Percentiles rank a stretch among this genome's conserved stretches.
These are phyloP conservation scores for Athelia sp. DNA, from an alignment of 1,284 basidiomycete genomes.

Conservation along the genomic window DNA sequence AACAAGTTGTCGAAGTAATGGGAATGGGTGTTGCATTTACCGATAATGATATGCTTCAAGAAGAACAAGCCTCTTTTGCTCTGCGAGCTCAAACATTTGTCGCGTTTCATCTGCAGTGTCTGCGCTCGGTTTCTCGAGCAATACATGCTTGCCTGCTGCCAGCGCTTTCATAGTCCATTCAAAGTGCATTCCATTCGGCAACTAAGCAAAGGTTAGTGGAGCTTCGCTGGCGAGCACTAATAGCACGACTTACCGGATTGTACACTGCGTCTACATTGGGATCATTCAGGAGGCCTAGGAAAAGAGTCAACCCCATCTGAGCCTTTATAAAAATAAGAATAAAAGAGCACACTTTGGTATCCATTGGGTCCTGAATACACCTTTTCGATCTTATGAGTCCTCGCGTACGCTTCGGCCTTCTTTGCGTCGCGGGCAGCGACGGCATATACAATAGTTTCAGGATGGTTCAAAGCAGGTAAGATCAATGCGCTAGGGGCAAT, in stretches of 20 bases:
- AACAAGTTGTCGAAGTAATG: not conserved
- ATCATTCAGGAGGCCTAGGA: slow-evolving; percentile 53
- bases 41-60: slow-evolving; percentile 64
- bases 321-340: not conserved
- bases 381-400: slow-evolving; percentile 50
- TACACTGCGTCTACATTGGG: slow-evolving; percentile 59
- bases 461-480: slow-evolving; percentile 47
- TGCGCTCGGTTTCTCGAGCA: slow-evolving; percentile 66
- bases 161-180: slow-evolving; percentile 78
- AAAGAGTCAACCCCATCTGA: not conserved
- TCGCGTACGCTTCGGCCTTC: slow-evolving; percentile 48
- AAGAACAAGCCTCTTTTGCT: slow-evolving; percentile 46
- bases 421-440: slow-evolving; percentile 58
- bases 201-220: slow-evolving; percentile 22
- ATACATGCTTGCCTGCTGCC: slow-evolving; percentile 64
- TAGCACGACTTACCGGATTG: slow-evolving; percentile 42
- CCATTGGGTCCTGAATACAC: slow-evolving; percentile 43
- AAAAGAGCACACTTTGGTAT: slow-evolving; percentile 43
- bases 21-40: slow-evolving; percentile 19
- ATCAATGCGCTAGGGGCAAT: slow-evolving; percentile 59
- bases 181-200: slow-evolving; percentile 68
- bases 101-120: slow-evolving; percentile 36
- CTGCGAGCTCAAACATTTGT: slow-evolving; percentile 50
- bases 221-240: not conserved
- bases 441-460: slow-evolving; percentile 53